Base-by-base conservation (phyloP, 441 rosid species). In the Manihot esculenta region DNA sequence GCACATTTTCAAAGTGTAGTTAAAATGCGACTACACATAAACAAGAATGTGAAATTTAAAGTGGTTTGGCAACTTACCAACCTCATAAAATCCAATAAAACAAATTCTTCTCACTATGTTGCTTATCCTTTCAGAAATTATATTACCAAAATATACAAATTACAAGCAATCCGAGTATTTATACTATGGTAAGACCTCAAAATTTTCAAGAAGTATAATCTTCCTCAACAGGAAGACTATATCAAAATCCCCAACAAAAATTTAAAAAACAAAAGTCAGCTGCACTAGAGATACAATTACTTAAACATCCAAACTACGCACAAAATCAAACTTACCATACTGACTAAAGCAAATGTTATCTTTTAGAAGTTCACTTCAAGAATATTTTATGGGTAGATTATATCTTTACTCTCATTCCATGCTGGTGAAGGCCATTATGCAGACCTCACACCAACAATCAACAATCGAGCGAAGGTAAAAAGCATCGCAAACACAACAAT, bases 401-500 rank as follows among this genome's bases (percentile, higher is more conserved):
- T 62, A 62, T 41, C 10, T 48, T 3, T 3, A 10, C n/a, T 27
- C 2, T 30, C 26, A n/a, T 56, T 55, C 13, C 21, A 3, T 38
- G 14, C 14, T 53, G 38, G 11, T 26, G 27, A 53, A 51, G 14
- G 13, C 59, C 47, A 38, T 26, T 14, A 53, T 26, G 17, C 1
- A 57, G 26, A 45, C 24, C 17, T 45, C 38, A 44, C 38, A 17
- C 20, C 30, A 69, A 47, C 57, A 69, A 48, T 21, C 18, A 27
- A 69, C 21, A 70, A 70, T 26, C 50, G 54, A 21, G 51, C 17
- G 50, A 50, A 49, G 49, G 23, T 11, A 20, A 62, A 12, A 24
- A 7, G 7, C 12, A 55, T 35, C 44, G 30, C 33, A 17, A 45
- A 48, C 20, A 7, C 13, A 20, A 48, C 23, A 58, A 59, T 48